Conservation (phyloP, 1,284 basidiomycete species). For the Ganoderma resinaceum region DNA sequence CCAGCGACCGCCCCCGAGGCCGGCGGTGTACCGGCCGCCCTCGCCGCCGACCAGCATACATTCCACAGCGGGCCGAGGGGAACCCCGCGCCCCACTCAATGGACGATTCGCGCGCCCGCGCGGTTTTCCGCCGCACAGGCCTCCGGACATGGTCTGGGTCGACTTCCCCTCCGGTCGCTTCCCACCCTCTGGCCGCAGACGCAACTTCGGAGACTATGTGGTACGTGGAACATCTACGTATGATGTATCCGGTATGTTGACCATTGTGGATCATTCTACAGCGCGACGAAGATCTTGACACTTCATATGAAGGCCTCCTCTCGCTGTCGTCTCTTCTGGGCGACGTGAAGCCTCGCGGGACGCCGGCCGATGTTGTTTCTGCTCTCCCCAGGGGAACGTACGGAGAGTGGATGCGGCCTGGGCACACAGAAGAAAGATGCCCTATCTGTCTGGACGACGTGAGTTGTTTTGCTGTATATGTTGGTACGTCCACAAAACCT, state of each 20-base stretch:
- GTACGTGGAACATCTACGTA: constrained; percentile 44
- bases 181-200: constrained; percentile 25
- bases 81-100: constrained; percentile 20
- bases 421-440: constrained; percentile 71
- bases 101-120: constrained; percentile 28
- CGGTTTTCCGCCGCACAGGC: constrained; percentile 25
- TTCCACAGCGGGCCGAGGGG: constrained; percentile 5
- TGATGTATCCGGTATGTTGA: not conserved
- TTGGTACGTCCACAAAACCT: constrained; percentile 2
- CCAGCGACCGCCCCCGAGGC: not conserved
- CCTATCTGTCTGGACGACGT: constrained; percentile 85
- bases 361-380: constrained; percentile 64
- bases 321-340: constrained; percentile 63
- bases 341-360: constrained; percentile 67
- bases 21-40: not conserved
- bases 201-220: constrained; percentile 65
- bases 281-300: constrained; percentile 77
- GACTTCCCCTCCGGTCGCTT: constrained; percentile 21
- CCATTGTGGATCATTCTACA: constrained; percentile 34
- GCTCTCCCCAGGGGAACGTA: constrained; percentile 65
- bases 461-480: constrained; percentile 38
- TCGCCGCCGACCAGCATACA: not conserved
- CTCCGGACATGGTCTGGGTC: constrained; percentile 25
- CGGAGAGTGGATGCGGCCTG: constrained; percentile 65
- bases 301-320: constrained; percentile 73